Evolutionary conservation across 2,329 filamentous ascomycete genomes (phyloP).

Genomic region (Colletotrichum neosansevieriae): DNA sequence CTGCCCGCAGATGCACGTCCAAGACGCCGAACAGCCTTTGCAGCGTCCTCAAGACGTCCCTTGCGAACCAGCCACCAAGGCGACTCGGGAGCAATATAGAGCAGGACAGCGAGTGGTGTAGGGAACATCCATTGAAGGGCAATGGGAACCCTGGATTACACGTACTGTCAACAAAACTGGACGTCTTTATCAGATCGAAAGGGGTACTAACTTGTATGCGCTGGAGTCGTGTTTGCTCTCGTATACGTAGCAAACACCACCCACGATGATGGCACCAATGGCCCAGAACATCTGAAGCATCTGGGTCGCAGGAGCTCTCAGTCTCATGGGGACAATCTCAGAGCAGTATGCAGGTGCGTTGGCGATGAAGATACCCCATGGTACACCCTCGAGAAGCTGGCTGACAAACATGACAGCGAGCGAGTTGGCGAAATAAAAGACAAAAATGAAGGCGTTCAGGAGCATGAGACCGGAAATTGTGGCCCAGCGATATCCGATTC

Average conservation of each 20-base stretch:
- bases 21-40: conserved; percentile 60
- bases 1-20: conserved; percentile 46
- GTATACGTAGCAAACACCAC: conserved; percentile 67
- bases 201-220: conserved; percentile 39
- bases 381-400: conserved; percentile 71
- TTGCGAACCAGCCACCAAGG: conserved; percentile 69
- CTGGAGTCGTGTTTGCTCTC: conserved; percentile 48
- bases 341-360: conserved; percentile 73
- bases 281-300: conserved; percentile 77
- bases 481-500: conserved; percentile 70
- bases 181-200: conserved; percentile 36
- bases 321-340: conserved; percentile 70
- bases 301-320: conserved; percentile 69
- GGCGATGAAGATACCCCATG: conserved; percentile 76
- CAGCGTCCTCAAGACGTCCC: conserved; percentile 58
- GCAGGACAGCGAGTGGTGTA: conserved; percentile 62
- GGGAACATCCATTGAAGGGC: conserved; percentile 71
- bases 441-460: conserved; percentile 70
- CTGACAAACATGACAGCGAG: conserved; percentile 60
- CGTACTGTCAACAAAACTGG: conserved; percentile 47
- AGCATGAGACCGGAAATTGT: conserved; percentile 67
- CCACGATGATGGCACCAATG: conserved; percentile 71
- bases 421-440: conserved; percentile 59
- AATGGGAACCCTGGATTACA: conserved; percentile 60
- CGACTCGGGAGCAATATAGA: conserved; percentile 64